Percentiles rank a stretch among this genome's conserved stretches.
These are phyloP conservation scores for Pelagomonas calceolata DNA, from an alignment of 108 stramenopile genomes.

Conservation along the genomic window DNA sequence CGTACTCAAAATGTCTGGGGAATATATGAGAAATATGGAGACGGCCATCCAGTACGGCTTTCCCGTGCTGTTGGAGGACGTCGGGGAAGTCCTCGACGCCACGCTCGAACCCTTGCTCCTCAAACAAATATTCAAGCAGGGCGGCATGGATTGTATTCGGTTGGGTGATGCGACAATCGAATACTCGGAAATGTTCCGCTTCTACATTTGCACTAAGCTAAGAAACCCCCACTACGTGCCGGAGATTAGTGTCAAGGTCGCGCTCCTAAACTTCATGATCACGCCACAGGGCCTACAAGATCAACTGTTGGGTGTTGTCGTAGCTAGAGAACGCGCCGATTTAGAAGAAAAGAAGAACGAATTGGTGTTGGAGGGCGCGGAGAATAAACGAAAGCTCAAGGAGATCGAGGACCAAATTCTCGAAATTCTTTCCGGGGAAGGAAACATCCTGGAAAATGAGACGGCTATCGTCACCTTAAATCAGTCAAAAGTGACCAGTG, in stretches of 20 bases:
- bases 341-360: constrained; percentile 48
- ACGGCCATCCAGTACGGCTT: constrained; percentile 26
- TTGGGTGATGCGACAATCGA: constrained; percentile 33
- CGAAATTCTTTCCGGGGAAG: constrained; percentile 38
- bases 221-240: constrained; percentile 47
- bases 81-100: constrained; percentile 29
- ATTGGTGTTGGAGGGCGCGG: constrained; percentile 22
- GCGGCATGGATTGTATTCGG: constrained; percentile 15
- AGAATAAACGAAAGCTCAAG: constrained; percentile 32
- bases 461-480: constrained; percentile 42
- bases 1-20: constrained; percentile 26
- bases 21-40: constrained; percentile 33
- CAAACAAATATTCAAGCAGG: constrained; percentile 35
- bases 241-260: constrained; percentile 44
- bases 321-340: constrained; percentile 43
- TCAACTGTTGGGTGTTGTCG: constrained; percentile 45
- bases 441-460: constrained; percentile 43
- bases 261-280: constrained; percentile 44
- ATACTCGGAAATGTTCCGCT: constrained; percentile 42
- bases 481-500: constrained; percentile 38
- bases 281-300: constrained; percentile 44
- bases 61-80: constrained; percentile 35
- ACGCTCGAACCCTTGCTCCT: constrained; percentile 37
- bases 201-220: constrained; percentile 47
- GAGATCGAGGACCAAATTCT: constrained; percentile 45